Conservation (phyloP, 1,284 basidiomycete species). For the Sporisorium reilianum region DNA sequence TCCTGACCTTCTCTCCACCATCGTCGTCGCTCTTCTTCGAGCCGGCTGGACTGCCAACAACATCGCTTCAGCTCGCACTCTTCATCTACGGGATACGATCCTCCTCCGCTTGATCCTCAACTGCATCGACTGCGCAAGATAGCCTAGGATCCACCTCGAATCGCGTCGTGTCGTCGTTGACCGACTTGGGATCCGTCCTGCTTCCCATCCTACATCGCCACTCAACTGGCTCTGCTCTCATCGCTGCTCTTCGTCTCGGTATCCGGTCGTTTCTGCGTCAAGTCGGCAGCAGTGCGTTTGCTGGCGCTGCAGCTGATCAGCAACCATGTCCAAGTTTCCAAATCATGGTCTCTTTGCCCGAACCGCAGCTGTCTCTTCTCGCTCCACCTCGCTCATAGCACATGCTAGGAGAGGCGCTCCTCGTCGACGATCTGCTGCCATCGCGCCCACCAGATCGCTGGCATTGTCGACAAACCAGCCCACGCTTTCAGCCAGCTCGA, state of each 20-base stretch:
- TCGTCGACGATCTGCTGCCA: conserved; percentile 27
- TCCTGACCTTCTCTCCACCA: conserved; percentile 5
- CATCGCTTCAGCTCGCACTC: too few species aligned
- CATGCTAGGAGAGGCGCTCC: conserved; percentile 35
- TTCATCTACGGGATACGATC: too few species aligned
- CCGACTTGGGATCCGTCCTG: too few species aligned
- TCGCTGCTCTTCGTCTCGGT: too few species aligned
- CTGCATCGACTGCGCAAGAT: too few species aligned
- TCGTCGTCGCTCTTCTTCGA: conserved; percentile 20
- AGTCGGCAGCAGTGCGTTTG: neutral
- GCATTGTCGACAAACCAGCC: neutral
- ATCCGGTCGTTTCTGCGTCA: too few species aligned
- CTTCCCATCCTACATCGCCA: too few species aligned
- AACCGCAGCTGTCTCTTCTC: conserved; percentile 42
- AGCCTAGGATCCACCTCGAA: too few species aligned
- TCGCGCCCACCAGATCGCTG: conserved; percentile 8
- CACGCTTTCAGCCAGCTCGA: neutral
- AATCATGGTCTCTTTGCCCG: conserved; percentile 53
- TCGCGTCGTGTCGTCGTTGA: too few species aligned
- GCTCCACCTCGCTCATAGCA: conserved; percentile 36
- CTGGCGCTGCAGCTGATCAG: neutral
- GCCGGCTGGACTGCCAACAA: conserved; percentile 13
- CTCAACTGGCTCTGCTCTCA: too few species aligned
- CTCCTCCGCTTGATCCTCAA: too few species aligned
- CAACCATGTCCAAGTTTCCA: conserved; percentile 52